These are phyloP conservation scores for Marchantia paleacea DNA, from an alignment of 225 moss, liverwort and hornwort genomes.

Conservation along the genomic window DNA sequence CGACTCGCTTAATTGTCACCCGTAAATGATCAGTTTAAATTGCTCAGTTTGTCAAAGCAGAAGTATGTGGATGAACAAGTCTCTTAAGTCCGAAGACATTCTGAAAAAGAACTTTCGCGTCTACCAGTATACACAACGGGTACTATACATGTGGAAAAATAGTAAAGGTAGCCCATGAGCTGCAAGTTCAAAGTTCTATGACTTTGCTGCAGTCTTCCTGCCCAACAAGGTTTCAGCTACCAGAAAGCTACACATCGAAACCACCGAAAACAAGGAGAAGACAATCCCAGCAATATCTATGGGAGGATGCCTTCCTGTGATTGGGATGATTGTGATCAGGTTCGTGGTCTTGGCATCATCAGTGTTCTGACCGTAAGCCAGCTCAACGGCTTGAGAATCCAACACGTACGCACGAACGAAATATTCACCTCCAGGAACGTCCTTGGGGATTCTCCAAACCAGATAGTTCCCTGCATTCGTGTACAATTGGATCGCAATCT, in stretches of 20 bases:
- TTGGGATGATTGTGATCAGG: constrained; percentile 51
- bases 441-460: constrained; percentile 29
- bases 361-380: constrained; percentile 51
- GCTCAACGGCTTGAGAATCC: constrained; percentile 32
- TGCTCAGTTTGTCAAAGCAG: no score
- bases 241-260: constrained; percentile 1
- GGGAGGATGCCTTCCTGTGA: constrained; percentile 42
- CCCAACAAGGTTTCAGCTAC: not conserved
- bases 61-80: no score
- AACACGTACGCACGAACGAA: constrained; percentile 55
- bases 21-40: no score
- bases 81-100: not conserved
- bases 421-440: constrained; percentile 52
- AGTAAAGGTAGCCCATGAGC: not conserved
- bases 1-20: no score
- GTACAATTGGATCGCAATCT: constrained; percentile 30
- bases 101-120: not conserved
- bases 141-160: not conserved
- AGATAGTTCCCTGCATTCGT: constrained; percentile 23
- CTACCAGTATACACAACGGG: not conserved
- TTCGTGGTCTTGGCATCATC: constrained; percentile 27
- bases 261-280: constrained; percentile 31
- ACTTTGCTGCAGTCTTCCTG: not conserved
- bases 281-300: constrained; percentile 57
- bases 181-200: not conserved